Evolutionary conservation across 2,329 filamentous ascomycete genomes (phyloP), one percentile per base, ranked within the genome.

Genomic region (Exophiala sp.): DNA sequence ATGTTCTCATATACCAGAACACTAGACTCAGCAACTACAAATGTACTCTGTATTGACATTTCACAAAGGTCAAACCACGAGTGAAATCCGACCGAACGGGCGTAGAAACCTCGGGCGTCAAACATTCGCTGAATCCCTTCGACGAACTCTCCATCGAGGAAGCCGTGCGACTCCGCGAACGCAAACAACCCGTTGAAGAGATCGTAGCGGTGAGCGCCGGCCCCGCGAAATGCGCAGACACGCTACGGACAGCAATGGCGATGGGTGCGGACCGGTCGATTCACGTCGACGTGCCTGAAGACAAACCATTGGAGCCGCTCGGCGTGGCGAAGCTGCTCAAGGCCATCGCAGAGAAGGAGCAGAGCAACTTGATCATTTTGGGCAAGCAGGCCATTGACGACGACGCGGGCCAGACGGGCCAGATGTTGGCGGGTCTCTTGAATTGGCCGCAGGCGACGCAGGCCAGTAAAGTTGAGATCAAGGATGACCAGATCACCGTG

Each of bases 321-420:
- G 79, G 80, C n/a, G 86, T 98, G 11, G 93, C 93, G 38, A 98
- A 98, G 76, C 71, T 97, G 65, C 78, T 98, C 53, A 76, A 80
- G 64, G 81, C 83, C 62, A 83, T 90, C 1, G 91, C 88, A 13
- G 80, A 88, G 67, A 78, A 84, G 67, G 86, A 98, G 72, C 83
- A 87, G 66, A 84, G 85, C 69, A 96, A 98, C 73, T 72, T 98
- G 50, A 88, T 98, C 18, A 82, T 98, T 58, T 74, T 97, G 58
- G 93, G 93, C 62, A 98, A 98, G 77, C 93, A 98, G 80, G 90
- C 86, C 66, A 98, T 98, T 69, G 93, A 98, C 70, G 91, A 95
- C 65, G 93, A 98, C 70, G 83, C 89, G 49, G 84, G 82, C 53
- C 93, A 98, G 81, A 98, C 93, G 52, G 93, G 93, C 21, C 91